Evolutionary conservation across 2,329 filamentous ascomycete species (phyloP).

Genomic region (Exophiala spinifera): DNA sequence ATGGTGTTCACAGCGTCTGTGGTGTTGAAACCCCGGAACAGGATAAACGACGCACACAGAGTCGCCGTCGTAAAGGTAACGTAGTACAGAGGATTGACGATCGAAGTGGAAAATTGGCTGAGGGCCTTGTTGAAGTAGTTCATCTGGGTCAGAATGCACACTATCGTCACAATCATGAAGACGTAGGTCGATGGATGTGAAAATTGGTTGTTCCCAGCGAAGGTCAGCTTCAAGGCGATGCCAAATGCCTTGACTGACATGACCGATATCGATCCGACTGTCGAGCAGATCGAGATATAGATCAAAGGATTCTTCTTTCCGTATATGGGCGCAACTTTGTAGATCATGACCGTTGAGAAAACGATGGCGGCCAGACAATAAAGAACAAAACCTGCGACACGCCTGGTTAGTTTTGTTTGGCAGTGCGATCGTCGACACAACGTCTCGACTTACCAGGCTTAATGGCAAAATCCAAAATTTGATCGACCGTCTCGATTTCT

Average conservation of each 20-base stretch:
- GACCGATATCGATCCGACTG: constrained; percentile 93
- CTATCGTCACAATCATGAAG: constrained; percentile 86
- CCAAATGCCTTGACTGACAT: constrained; percentile 99
- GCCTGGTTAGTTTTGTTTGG: constrained; percentile 13
- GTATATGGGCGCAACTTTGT: constrained; percentile 82
- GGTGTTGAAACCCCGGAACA: constrained; percentile 95
- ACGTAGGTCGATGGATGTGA: constrained; percentile 93
- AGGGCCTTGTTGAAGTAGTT: constrained; percentile 99
- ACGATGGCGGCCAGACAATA: constrained; percentile 77
- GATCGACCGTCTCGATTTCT: constrained; percentile 84
- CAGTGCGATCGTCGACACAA: background rate
- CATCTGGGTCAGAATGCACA: constrained; percentile 98
- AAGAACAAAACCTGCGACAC: constrained; percentile 71
- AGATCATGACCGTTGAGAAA: constrained; percentile 94
- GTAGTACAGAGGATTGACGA: constrained; percentile 96
- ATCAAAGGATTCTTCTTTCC: constrained; percentile 95
- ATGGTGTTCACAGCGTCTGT: constrained; percentile 87
- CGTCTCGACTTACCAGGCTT: constrained; percentile 67
- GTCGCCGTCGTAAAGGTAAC: constrained; percentile 96
- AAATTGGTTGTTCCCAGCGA: constrained; percentile 93
- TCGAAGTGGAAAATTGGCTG: constrained; percentile 93
- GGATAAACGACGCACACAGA: constrained; percentile 89
- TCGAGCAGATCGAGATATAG: constrained; percentile 96
- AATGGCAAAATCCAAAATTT: constrained; percentile 86
- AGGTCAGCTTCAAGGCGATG: constrained; percentile 92